Conservation (phyloP, 345 rosid species). For the Trapa bicornis region DNA sequence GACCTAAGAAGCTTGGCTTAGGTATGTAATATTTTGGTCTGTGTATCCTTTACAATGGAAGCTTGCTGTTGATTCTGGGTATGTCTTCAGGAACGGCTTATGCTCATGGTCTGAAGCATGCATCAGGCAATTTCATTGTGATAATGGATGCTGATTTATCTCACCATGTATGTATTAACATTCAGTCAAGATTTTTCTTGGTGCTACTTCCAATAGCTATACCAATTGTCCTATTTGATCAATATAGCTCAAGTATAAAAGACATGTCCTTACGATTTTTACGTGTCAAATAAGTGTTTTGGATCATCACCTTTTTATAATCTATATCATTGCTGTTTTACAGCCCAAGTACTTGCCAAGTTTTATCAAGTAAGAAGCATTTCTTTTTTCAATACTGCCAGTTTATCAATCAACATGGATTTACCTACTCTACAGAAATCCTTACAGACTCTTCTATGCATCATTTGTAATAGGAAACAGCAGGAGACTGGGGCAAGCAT, state of each 20-base stretch:
- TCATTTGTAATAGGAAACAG: constrained; percentile 53
- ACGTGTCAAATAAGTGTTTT: not conserved
- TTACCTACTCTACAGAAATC: constrained; percentile 4
- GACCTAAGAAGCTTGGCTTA: constrained; percentile 85
- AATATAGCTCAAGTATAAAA: too few relatives aligned
- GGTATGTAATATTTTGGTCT: constrained; percentile 31
- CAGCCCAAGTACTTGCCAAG: constrained; percentile 94
- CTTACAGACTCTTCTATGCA: constrained; percentile 6
- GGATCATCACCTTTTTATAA: not conserved
- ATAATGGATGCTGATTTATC: constrained; percentile 99
- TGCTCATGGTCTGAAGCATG: constrained; percentile 81
- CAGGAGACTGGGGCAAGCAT: constrained; percentile 79
- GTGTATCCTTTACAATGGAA: not conserved
- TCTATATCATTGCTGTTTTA: constrained; percentile 19
- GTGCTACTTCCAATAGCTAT: not conserved
- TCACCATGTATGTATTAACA: constrained; percentile 68
- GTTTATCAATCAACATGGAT: not conserved
- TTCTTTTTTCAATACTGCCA: not conserved
- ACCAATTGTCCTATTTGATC: not conserved
- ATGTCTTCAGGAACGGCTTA: constrained; percentile 75
- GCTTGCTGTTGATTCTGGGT: constrained; percentile 10
- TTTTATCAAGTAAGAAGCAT: constrained; percentile 80
- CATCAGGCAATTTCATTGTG: constrained; percentile 79
- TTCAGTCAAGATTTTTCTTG: not conserved
- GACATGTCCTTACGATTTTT: not conserved